These are phyloP conservation scores for Coprinopsis strossmayeri DNA, from an alignment of 768 basidiomycete genomes.

Conservation along the genomic window DNA sequence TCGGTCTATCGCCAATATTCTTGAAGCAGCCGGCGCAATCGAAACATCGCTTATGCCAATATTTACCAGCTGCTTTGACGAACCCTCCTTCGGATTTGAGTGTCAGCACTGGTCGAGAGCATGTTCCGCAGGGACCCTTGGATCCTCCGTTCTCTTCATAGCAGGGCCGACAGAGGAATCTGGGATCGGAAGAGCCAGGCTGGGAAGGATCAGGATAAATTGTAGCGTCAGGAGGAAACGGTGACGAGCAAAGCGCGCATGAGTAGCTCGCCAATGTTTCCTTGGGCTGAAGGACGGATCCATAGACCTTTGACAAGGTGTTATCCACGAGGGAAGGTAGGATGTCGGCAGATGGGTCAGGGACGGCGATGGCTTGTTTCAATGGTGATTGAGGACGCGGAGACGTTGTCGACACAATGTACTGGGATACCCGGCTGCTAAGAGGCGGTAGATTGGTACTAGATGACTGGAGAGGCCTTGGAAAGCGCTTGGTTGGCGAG, in stretches of 20 bases:
- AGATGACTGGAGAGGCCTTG: slow-evolving; percentile 33
- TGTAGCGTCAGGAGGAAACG: slow-evolving; percentile 77
- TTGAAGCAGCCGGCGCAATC: slow-evolving; percentile 66
- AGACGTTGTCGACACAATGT: slow-evolving; percentile 49
- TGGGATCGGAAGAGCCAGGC: slow-evolving; percentile 27
- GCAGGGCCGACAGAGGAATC: slow-evolving; percentile 71
- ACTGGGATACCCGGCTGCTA: slow-evolving; percentile 44
- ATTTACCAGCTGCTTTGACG: slow-evolving; percentile 59
- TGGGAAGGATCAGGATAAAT: slow-evolving; percentile 71
- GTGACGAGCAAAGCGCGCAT: slow-evolving; percentile 56
- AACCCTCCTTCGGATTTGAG: slow-evolving; percentile 75
- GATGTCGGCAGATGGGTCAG: slow-evolving; percentile 53
- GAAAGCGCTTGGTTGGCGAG: slow-evolving; percentile 40
- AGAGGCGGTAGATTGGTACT: slow-evolving; percentile 26
- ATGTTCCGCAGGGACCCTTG: slow-evolving; percentile 64
- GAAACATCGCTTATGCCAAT: slow-evolving; percentile 84
- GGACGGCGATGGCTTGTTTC: slow-evolving; percentile 43
- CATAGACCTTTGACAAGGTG: slow-evolving; percentile 77
- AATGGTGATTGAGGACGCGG: slow-evolving; percentile 52
- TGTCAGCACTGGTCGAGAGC: slow-evolving; percentile 64
- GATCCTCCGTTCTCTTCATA: slow-evolving; percentile 70
- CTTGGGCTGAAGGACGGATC: slow-evolving; percentile 75
- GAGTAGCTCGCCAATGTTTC: slow-evolving; percentile 65
- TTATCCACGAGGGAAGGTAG: slow-evolving; percentile 51
- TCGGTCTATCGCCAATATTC: slow-evolving; percentile 65